Evolutionary conservation across 306 rosid genomes (phyloP).

Genomic region (Dryas octopetala): DNA sequence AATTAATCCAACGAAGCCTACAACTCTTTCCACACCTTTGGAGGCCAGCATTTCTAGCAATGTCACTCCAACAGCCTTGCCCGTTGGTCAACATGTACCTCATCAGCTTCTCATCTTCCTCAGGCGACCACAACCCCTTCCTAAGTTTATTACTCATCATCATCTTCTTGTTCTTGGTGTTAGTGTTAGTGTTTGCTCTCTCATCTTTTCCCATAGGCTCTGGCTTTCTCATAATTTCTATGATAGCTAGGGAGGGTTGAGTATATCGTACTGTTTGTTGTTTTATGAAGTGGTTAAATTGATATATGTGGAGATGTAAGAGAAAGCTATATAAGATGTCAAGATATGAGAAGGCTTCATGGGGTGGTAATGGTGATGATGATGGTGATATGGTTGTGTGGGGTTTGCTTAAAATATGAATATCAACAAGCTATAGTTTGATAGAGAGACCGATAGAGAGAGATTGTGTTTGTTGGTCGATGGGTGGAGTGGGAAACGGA

Average conservation of each 20-base stretch:
- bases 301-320: slow-evolving; percentile 35
- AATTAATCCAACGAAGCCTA: slow-evolving; percentile 98
- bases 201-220: slow-evolving; percentile 22
- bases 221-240: slow-evolving; percentile 24
- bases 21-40: slow-evolving; percentile 92
- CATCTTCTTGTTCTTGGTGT: slow-evolving; percentile 25
- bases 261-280: background rate
- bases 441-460: slow-evolving; percentile 20
- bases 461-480: slow-evolving; percentile 72
- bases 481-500: slow-evolving; percentile 98
- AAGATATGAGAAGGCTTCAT: slow-evolving; percentile 51
- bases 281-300: slow-evolving; percentile 22
- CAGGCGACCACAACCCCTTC: slow-evolving; percentile 95
- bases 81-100: slow-evolving; percentile 88
- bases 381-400: slow-evolving; percentile 59
- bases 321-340: slow-evolving; percentile 40
- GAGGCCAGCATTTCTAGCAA: slow-evolving; percentile 84
- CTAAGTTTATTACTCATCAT: slow-evolving; percentile 36
- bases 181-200: background rate
- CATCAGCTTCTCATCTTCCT: slow-evolving; percentile 88
- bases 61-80: slow-evolving; percentile 96
- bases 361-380: slow-evolving; percentile 52
- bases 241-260: too few relatives aligned
- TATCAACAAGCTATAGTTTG: slow-evolving; percentile 19
- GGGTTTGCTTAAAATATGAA: slow-evolving; percentile 84